Evolutionary conservation across 768 basidiomycete genomes (phyloP).

Genomic region (Rubroboletus pulcherrimus): DNA sequence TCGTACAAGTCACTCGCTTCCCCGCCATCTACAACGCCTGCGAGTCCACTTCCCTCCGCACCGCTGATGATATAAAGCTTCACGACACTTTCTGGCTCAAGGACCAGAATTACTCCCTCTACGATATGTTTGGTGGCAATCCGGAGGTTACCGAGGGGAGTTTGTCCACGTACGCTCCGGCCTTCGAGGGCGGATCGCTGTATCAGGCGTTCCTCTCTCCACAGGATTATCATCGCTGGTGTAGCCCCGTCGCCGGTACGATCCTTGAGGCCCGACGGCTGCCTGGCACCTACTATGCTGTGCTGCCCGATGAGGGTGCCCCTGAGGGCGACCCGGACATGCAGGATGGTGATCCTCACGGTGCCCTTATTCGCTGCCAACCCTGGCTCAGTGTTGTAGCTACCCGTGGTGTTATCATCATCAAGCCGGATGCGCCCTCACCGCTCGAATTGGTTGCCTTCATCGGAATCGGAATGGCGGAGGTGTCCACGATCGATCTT

Average conservation of each 20-base stretch:
- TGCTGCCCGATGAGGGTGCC: slow-evolving; percentile 12
- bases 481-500: slow-evolving; percentile 31
- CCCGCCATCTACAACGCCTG: slow-evolving; percentile 45
- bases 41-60: slow-evolving; percentile 44
- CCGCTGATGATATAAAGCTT: slow-evolving; percentile 35
- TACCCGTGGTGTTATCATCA: slow-evolving; percentile 51
- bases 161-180: slow-evolving; percentile 17
- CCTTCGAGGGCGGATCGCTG: slow-evolving; percentile 47
- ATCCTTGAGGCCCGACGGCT: neutral
- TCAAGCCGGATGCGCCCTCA: slow-evolving; percentile 39
- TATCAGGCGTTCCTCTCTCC: slow-evolving; percentile 46
- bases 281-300: slow-evolving; percentile 13
- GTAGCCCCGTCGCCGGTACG: neutral
- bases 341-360: slow-evolving; percentile 10
- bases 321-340: neutral
- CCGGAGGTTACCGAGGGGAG: neutral
- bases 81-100: slow-evolving; percentile 59
- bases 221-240: neutral
- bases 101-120: slow-evolving; percentile 53
- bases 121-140: slow-evolving; percentile 42
- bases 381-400: slow-evolving; percentile 44
- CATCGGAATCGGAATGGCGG: slow-evolving; percentile 29
- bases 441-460: slow-evolving; percentile 52
- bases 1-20: neutral
- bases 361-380: slow-evolving; percentile 30